phyloP scores from a whole-genome alignment of 805 yeast genomes.

The baker's yeast (Saccharomyces cerevisiae) region DNA sequence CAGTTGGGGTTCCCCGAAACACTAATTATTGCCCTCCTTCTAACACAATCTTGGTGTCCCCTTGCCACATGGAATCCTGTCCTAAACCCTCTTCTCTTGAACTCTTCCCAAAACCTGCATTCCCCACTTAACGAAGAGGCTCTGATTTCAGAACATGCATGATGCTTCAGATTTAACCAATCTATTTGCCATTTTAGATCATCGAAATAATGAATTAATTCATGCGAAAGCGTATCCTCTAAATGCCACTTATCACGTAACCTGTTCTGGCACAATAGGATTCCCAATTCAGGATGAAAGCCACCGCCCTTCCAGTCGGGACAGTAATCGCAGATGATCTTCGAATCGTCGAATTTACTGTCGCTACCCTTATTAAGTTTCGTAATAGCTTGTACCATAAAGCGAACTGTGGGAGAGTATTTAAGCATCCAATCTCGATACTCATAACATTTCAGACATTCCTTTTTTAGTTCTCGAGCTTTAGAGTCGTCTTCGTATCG shows the following conservation, averaged over 20 bases:
- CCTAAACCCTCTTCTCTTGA: constrained; percentile 35
- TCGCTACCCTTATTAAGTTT: constrained; percentile 36
- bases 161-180: constrained; percentile 78
- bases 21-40: constrained; percentile 77
- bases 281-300: constrained; percentile 82
- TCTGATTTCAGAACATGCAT: constrained; percentile 93
- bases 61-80: constrained; percentile 45
- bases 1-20: constrained; percentile 85
- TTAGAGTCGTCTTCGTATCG: constrained; percentile 50
- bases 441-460: constrained; percentile 66
- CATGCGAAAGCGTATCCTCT: constrained; percentile 90
- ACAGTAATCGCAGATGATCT: constrained; percentile 69
- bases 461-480: constrained; percentile 37
- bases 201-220: constrained; percentile 88
- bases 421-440: constrained; percentile 71
- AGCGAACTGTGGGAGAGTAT: constrained; percentile 77
- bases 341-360: constrained; percentile 23
- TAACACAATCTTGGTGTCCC: constrained; percentile 88
- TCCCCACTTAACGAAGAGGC: constrained; percentile 93
- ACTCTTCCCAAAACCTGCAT: constrained; percentile 83
- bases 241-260: constrained; percentile 65
- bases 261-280: constrained; percentile 79
- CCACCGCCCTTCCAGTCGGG: constrained; percentile 85
- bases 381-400: constrained; percentile 76
- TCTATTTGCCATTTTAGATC: constrained; percentile 80